Percentiles rank a stretch among this genome's conserved stretches.
These are phyloP conservation scores for Picochlorum costavermella DNA, from an alignment of 139 green algal genomes.

Conservation along the genomic window DNA sequence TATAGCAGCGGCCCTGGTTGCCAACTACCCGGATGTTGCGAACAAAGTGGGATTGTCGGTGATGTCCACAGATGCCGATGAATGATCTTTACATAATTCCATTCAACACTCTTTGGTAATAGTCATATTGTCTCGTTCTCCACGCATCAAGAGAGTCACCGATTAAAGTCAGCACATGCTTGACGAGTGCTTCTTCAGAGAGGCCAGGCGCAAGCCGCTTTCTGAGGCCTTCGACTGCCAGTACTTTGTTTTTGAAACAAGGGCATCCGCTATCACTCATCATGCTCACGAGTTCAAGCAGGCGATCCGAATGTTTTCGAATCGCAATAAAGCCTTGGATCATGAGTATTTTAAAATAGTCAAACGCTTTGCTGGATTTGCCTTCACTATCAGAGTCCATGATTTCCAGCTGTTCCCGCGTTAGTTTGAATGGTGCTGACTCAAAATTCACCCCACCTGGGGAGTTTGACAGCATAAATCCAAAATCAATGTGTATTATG, in stretches of 20 bases:
- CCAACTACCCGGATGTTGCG: constrained; percentile 8
- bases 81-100: constrained; percentile 69
- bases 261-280: constrained; percentile 82
- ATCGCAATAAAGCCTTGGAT: constrained; percentile 93
- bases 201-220: constrained; percentile 66
- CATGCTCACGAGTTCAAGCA: constrained; percentile 83
- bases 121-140: constrained; percentile 96
- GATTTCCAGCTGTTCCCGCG: constrained; percentile 93
- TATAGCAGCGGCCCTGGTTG: constrained; percentile 25
- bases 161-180: constrained; percentile 85
- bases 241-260: constrained; percentile 77
- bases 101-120: constrained; percentile 95
- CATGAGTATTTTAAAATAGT: constrained; percentile 87
- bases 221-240: constrained; percentile 69
- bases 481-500: constrained; percentile 99
- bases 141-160: constrained; percentile 84
- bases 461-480: constrained; percentile 89
- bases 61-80: neutral
- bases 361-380: constrained; percentile 74
- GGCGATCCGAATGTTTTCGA: constrained; percentile 82
- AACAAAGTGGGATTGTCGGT: constrained; percentile 6
- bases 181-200: constrained; percentile 58
- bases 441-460: constrained; percentile 39
- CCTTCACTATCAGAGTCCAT: constrained; percentile 87
- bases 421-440: constrained; percentile 81